Conservation (phyloP, 495 filamentous ascomycete species). For the Ramalina intermedia region DNA sequence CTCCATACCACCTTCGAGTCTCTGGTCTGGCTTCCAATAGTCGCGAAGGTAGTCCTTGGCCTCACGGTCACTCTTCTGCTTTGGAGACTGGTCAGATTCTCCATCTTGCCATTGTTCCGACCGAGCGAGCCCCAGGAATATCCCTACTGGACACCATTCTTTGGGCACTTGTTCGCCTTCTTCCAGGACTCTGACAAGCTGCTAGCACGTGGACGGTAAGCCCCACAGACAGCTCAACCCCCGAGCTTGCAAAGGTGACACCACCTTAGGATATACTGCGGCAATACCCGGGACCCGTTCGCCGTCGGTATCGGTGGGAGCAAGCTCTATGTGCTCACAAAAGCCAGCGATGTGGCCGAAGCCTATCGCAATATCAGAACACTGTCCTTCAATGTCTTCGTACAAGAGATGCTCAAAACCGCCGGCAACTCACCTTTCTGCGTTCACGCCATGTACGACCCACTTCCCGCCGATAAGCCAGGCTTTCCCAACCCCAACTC, state of each 20-base stretch:
- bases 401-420: slow-evolving; percentile 6
- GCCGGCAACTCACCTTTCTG: slow-evolving; percentile 4
- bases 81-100: background rate
- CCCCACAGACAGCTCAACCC: too few species aligned
- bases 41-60: background rate
- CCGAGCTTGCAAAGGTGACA: too few species aligned
- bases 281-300: slow-evolving; percentile 13
- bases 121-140: too few species aligned
- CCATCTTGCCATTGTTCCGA: too few species aligned
- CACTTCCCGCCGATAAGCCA: slow-evolving; percentile 1
- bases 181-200: too few species aligned
- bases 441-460: background rate
- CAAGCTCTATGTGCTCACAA: slow-evolving; percentile 16
- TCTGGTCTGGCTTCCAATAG: background rate
- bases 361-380: slow-evolving; percentile 13
- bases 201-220: too few species aligned
- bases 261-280: slow-evolving; percentile 2
- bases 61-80: background rate
- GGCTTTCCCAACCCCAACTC: slow-evolving; percentile 14
- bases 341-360: slow-evolving; percentile 9
- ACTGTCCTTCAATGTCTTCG: slow-evolving; percentile 16
- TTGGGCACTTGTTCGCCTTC: too few species aligned
- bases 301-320: slow-evolving; percentile 9
- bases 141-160: too few species aligned
- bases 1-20: background rate